Conservation (phyloP, 2,329 filamentous ascomycete genomes). For the Bipolaris cookei region DNA sequence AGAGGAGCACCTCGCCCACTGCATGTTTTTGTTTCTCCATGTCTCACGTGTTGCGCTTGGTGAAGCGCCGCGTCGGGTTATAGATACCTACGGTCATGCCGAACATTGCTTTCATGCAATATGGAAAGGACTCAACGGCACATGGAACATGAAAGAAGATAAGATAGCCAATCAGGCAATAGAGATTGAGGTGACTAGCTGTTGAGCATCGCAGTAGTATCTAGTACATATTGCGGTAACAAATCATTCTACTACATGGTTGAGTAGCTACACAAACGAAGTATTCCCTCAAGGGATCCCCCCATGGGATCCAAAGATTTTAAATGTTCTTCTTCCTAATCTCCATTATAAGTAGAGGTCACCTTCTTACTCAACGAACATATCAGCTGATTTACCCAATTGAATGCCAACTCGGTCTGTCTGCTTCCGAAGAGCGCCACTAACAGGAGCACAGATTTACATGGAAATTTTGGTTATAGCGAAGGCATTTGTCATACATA, state of each 20-base stretch:
- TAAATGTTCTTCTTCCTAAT: neutral
- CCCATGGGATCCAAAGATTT: neutral
- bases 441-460: no score
- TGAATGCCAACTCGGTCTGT: no score
- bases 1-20: neutral
- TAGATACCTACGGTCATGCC: neutral
- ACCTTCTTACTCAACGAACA: neutral
- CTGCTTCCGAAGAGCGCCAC: no score
- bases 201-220: neutral
- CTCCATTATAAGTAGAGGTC: neutral
- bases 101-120: neutral
- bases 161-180: neutral
- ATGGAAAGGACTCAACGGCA: neutral
- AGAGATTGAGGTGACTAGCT: neutral
- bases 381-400: neutral
- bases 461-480: no score
- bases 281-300: neutral
- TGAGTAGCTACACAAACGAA: neutral
- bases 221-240: neutral
- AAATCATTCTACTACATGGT: neutral
- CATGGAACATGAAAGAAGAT: neutral
- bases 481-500: no score
- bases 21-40: neutral
- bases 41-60: neutral
- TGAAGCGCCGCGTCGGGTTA: neutral